These are phyloP conservation scores for Kodamaea hsintzibuensis DNA, from an alignment of 805 yeast species.

Conservation along the genomic window DNA sequence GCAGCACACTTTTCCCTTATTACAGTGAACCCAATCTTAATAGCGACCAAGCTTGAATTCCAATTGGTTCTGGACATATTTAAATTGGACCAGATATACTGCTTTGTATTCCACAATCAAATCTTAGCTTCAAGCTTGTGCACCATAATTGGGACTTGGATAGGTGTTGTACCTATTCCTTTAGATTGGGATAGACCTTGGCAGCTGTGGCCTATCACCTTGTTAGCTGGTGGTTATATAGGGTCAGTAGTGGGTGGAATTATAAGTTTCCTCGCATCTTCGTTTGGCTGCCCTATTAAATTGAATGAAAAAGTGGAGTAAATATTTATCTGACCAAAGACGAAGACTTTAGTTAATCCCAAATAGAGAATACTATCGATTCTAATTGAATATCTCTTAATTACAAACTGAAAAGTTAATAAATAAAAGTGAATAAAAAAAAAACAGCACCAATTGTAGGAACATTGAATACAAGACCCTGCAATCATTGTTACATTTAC, in stretches of 20 bases:
- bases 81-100: conserved; percentile 21
- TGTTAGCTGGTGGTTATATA: conserved; percentile 71
- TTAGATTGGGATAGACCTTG: conserved; percentile 97
- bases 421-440: too few species aligned
- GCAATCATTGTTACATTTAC: too few species aligned
- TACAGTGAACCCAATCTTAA: conserved; percentile 63
- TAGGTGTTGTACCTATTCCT: conserved; percentile 92
- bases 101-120: conserved; percentile 32
- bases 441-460: too few species aligned
- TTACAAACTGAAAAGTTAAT: too few species aligned
- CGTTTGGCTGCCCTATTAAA: not conserved
- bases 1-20: conserved; percentile 63
- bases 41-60: conserved; percentile 53
- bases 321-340: too few species aligned
- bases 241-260: conserved; percentile 70
- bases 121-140: conserved; percentile 28
- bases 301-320: not conserved
- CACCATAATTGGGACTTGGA: conserved; percentile 71
- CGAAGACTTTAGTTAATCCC: not conserved
- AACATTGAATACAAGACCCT: too few species aligned
- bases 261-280: conserved; percentile 4
- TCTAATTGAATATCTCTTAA: too few species aligned
- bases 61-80: conserved; percentile 29
- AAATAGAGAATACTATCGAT: too few species aligned
- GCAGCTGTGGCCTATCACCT: conserved; percentile 95